Evolutionary conservation across 2,329 filamentous ascomycete genomes (phyloP), one percentile per base, ranked within the genome.

Genomic region (Arthrobotrys conoides): DNA sequence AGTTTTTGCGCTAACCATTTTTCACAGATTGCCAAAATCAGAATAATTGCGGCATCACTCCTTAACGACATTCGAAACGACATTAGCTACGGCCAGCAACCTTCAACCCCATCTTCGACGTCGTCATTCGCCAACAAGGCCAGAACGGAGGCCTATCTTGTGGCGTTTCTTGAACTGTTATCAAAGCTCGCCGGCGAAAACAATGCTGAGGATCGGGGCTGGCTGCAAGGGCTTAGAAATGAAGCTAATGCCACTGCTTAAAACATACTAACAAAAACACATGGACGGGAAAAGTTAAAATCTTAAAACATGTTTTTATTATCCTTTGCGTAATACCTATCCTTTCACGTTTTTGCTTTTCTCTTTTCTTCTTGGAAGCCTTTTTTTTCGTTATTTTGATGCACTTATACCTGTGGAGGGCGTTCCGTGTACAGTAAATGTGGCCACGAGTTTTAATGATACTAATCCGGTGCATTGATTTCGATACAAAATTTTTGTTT

Each of bases 101-200:
- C 76, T 8, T 79, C 76, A 18, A 79, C 70, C 14, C 69, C 76
- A 18, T 75, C 76, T 5, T 78, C 75, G 18, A 78, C 75, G n/a
- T 78, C 75, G n/a, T 78, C 75, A 51, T 78, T 78, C 48, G 75
- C 75, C 20, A 78, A 78, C 64, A 73, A 79, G 48, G 76, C 76
- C 18, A 63, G 76, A 79, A 79, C 71, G 46, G 70, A 79, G 63
- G 76, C 69, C 18, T 79, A 79, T 55, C 70, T 79, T 66, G 76
- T 79, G 36, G 76, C 76, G n/a, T 73, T 79, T n/a, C 65, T 79
- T 10, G 70, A 79, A 30, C 27, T 79, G 18, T 61, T 79, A 57
- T 70, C 70, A 22, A 79, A 79, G 18, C 59, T 79, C 22, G 76
- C 76, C 5, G 76, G 76, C 18, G 76, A 79, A 63, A 79, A 79